These are phyloP conservation scores for Thalassia testudinum DNA, from an alignment of 116 monocot genomes.

Conservation along the genomic window DNA sequence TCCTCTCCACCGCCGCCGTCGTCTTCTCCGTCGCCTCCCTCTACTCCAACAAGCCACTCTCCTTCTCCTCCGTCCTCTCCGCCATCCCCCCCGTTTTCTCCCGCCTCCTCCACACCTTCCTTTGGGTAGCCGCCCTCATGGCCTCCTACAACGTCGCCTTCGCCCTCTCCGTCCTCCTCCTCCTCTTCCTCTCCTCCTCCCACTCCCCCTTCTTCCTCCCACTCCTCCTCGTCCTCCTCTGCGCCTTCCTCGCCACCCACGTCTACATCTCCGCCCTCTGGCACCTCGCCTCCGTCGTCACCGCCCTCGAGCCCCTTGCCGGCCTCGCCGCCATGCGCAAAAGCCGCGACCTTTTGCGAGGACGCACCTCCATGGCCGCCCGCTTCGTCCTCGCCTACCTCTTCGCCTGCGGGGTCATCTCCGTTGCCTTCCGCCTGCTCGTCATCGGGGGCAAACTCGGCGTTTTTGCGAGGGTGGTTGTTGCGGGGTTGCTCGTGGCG, in stretches of 20 bases:
- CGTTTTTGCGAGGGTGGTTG: not conserved
- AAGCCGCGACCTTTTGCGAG: conserved; percentile 13
- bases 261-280: conserved; percentile 21
- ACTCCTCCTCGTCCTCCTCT: not conserved
- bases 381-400: conserved; percentile 10
- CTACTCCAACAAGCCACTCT: conserved; percentile 11
- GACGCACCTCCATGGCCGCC: conserved; percentile 4
- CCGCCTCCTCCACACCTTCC: conserved; percentile 20
- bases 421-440: not conserved
- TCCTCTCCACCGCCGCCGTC: conserved; percentile 23
- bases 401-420: conserved; percentile 4
- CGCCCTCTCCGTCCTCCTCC: conserved; percentile 4
- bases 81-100: conserved; percentile 22
- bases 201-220: not conserved
- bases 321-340: conserved; percentile 20
- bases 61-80: conserved; percentile 18
- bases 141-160: conserved; percentile 11
- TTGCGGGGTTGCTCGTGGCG: conserved; percentile 11
- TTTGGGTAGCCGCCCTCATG: conserved; percentile 14
- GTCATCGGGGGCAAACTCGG: conserved; percentile 2
- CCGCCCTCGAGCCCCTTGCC: conserved; percentile 18
- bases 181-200: conserved; percentile 1
- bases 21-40: conserved; percentile 27
- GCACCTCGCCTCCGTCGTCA: conserved; percentile 21
- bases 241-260: conserved; percentile 14